Evolutionary conservation across 192 early-diverging fungal genomes (phyloP).

Genomic region (Coemansia furcata): DNA sequence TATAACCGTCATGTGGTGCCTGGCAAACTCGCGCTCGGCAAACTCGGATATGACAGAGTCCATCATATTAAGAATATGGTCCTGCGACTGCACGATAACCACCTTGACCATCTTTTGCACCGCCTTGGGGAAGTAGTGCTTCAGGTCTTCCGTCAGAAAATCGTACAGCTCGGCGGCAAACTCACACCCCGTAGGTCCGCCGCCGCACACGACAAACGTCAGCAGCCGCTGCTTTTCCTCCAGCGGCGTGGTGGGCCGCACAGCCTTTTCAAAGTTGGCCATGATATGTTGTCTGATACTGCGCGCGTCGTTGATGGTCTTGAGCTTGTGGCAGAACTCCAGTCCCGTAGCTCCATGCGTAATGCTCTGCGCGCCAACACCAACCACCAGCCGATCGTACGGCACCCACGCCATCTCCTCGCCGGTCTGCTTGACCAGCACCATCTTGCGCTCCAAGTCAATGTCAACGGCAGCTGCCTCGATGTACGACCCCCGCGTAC

Average conservation of each 20-base stretch:
- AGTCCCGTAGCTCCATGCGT: constrained; percentile 81
- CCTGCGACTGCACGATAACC: constrained; percentile 78
- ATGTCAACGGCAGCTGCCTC: constrained; percentile 84
- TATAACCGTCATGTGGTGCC: constrained; percentile 75
- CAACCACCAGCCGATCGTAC: constrained; percentile 81
- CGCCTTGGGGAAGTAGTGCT: constrained; percentile 68
- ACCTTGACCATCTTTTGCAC: constrained; percentile 68
- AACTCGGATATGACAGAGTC: constrained; percentile 77
- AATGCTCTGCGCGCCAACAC: constrained; percentile 76
- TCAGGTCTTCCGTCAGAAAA: constrained; percentile 78
- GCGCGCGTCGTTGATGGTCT: constrained; percentile 79
- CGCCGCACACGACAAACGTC: constrained; percentile 84
- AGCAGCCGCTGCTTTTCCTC: constrained; percentile 65
- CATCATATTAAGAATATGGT: constrained; percentile 72
- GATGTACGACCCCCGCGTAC: constrained; percentile 71
- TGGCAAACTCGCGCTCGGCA: constrained; percentile 65
- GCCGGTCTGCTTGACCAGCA: constrained; percentile 67
- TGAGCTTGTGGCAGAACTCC: constrained; percentile 78
- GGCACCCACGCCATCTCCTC: constrained; percentile 60
- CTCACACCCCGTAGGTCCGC: constrained; percentile 82
- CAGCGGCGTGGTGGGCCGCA: constrained; percentile 61
- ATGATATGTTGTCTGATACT: constrained; percentile 74
- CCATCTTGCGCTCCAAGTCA: constrained; percentile 72
- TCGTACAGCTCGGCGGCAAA: constrained; percentile 77
- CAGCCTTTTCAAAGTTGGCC: constrained; percentile 77